Percentiles rank a stretch among this genome's conserved stretches.
phyloP scores from a whole-genome alignment of 208 protist species.

The Angomonas desouzai region DNA sequence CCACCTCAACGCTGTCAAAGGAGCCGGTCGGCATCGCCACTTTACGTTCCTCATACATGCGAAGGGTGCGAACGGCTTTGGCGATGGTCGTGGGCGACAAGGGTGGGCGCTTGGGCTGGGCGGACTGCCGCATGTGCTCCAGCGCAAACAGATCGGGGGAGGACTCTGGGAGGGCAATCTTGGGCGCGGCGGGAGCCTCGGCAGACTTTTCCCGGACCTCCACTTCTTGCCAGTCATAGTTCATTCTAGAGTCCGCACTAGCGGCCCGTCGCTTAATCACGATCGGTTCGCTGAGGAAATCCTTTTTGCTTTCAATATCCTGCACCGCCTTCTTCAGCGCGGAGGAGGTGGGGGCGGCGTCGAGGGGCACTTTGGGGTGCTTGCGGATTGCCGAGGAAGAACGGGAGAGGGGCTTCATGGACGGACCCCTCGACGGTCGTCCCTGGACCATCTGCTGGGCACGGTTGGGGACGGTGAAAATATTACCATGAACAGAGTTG shows the following conservation, averaged over 20 bases:
- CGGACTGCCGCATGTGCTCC: conserved; percentile 35
- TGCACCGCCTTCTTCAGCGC: conserved; percentile 40
- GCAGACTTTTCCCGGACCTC: not conserved
- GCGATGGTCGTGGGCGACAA: conserved; percentile 48
- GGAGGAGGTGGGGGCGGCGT: conserved; percentile 21
- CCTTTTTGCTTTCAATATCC: not conserved
- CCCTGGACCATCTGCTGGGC: conserved; percentile 49
- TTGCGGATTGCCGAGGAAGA: conserved; percentile 17
- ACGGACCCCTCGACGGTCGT: conserved; percentile 17
- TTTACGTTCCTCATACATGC: conserved; percentile 39
- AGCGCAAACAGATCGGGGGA: conserved; percentile 43
- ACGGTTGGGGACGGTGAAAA: conserved; percentile 63
- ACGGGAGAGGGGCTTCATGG: conserved; percentile 14
- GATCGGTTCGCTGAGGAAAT: conserved; percentile 29
- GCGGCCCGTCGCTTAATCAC: conserved; percentile 31
- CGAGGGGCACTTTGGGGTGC: conserved; percentile 14
- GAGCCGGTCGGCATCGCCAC: conserved; percentile 32
- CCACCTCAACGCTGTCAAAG: conserved; percentile 26
- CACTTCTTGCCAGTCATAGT: conserved; percentile 4
- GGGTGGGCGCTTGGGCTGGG: conserved; percentile 14
- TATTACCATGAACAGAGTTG: conserved; percentile 63
- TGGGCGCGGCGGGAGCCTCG: conserved; percentile 1
- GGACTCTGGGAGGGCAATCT: conserved; percentile 29
- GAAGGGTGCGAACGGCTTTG: conserved; percentile 26
- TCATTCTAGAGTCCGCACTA: conserved; percentile 38